These are phyloP conservation scores for Chytriomyces sp. DNA, from an alignment of 192 early-diverging fungal genomes.

Conservation along the genomic window DNA sequence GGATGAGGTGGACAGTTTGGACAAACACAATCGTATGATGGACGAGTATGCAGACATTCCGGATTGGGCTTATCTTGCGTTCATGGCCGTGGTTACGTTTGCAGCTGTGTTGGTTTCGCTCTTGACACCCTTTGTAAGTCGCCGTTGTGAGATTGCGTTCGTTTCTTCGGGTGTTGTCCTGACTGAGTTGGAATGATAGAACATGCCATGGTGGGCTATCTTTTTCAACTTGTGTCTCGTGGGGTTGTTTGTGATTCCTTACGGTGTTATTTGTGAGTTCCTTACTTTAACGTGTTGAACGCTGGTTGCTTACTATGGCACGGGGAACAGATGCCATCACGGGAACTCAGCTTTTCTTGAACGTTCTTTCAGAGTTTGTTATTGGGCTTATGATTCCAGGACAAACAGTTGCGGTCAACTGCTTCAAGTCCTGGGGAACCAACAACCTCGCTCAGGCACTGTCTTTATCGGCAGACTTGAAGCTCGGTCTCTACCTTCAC, in stretches of 20 bases:
- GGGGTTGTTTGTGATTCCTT: slow-evolving; percentile 58
- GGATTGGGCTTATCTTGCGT: slow-evolving; percentile 55
- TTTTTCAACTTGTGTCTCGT: slow-evolving; percentile 46
- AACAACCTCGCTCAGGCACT: slow-evolving; percentile 64
- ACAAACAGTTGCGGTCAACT: slow-evolving; percentile 63
- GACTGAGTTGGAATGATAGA: slow-evolving; percentile 32
- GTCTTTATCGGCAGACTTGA: slow-evolving; percentile 59
- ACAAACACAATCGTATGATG: slow-evolving; percentile 74
- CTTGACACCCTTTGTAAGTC: slow-evolving; percentile 60
- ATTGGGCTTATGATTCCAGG: slow-evolving; percentile 64
- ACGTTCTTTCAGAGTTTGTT: slow-evolving; percentile 65
- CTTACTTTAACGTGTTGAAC: neutral
- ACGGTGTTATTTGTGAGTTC: slow-evolving; percentile 57
- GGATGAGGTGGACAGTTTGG: slow-evolving; percentile 22
- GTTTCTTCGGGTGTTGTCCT: too few relatives aligned
- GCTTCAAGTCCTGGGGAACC: slow-evolving; percentile 74
- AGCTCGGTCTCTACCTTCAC: slow-evolving; percentile 73
- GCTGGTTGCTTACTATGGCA: slow-evolving; percentile 48
- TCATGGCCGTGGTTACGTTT: slow-evolving; percentile 40
- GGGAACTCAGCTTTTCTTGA: slow-evolving; percentile 52
- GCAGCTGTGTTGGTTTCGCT: neutral
- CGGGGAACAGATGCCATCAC: slow-evolving; percentile 63
- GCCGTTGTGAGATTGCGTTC: neutral
- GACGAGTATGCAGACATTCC: slow-evolving; percentile 70
- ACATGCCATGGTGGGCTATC: slow-evolving; percentile 33